Conservation (phyloP, 371 early-diverging fungal genomes). For the Rhizopus delemar region DNA sequence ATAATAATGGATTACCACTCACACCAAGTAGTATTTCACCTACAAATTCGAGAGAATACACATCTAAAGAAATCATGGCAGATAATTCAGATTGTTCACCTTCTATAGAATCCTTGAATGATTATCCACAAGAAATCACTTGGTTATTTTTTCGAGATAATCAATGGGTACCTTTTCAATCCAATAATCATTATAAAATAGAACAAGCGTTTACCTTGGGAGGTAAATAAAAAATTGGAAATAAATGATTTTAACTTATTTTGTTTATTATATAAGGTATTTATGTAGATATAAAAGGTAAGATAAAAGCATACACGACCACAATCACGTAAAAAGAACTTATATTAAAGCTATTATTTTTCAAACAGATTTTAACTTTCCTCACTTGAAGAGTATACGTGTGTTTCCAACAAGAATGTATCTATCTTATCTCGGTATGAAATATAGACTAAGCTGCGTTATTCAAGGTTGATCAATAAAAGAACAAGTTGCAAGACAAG, state of each 20-base stretch:
- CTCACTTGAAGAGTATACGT: constrained; percentile 51
- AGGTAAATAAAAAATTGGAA: constrained; percentile 28
- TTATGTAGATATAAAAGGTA: constrained; percentile 56
- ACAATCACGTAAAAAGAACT: too few relatives aligned
- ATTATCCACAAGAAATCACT: constrained; percentile 49
- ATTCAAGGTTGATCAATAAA: constrained; percentile 40
- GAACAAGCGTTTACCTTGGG: constrained; percentile 56
- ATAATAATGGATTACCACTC: too few relatives aligned
- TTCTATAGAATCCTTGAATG: constrained; percentile 16
- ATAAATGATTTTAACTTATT: not conserved
- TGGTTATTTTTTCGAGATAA: constrained; percentile 56
- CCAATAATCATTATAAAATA: constrained; percentile 49
- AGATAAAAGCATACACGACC: not conserved
- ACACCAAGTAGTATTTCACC: not conserved
- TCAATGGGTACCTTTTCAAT: constrained; percentile 53
- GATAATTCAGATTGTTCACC: not conserved
- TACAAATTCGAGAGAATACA: not conserved
- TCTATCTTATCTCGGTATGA: constrained; percentile 54
- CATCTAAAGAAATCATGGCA: constrained; percentile 8
- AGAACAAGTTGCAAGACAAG: too few relatives aligned
- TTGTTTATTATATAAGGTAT: constrained; percentile 38
- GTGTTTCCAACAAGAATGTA: constrained; percentile 57
- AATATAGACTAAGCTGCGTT: constrained; percentile 51
- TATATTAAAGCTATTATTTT: not conserved
- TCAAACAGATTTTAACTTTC: constrained; percentile 43